phyloP scores from a whole-genome alignment of 2,329 filamentous ascomycete species.

The Botrytis pseudocinerea region DNA sequence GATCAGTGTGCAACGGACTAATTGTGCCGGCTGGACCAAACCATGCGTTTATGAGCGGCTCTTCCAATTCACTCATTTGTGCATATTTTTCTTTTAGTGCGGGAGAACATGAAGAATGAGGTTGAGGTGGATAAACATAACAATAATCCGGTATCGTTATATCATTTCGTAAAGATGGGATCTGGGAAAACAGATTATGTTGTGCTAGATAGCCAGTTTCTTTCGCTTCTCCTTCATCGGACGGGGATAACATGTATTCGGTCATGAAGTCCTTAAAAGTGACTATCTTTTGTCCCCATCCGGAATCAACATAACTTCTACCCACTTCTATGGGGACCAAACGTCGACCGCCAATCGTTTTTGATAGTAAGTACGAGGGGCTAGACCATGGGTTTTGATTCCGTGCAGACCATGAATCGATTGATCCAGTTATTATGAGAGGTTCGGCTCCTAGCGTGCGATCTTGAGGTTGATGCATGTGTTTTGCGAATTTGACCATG shows the following conservation, averaged over 20 bases:
- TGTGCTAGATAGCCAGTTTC: slow-evolving; percentile 84
- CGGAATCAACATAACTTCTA: slow-evolving; percentile 80
- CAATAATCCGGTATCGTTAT: slow-evolving; percentile 82
- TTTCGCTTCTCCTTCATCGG: neutral
- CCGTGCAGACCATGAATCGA: slow-evolving; percentile 77
- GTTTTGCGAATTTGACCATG: slow-evolving; percentile 60
- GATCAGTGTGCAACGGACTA: slow-evolving; percentile 90
- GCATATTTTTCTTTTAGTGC: slow-evolving; percentile 42
- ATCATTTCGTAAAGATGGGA: slow-evolving; percentile 74
- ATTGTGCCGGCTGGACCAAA: slow-evolving; percentile 86
- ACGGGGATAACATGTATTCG: slow-evolving; percentile 31
- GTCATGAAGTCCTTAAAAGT: slow-evolving; percentile 70
- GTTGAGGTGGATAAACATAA: slow-evolving; percentile 65
- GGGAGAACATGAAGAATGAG: slow-evolving; percentile 51
- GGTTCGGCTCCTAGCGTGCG: slow-evolving; percentile 53
- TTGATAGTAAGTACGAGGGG: slow-evolving; percentile 70
- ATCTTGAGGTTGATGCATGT: slow-evolving; percentile 52
- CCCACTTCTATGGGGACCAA: slow-evolving; percentile 87
- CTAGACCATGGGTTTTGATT: slow-evolving; percentile 66
- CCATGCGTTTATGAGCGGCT: slow-evolving; percentile 85
- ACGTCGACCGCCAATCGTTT: slow-evolving; percentile 73
- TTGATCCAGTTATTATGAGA: slow-evolving; percentile 66
- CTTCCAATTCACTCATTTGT: slow-evolving; percentile 47
- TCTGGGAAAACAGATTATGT: slow-evolving; percentile 81
- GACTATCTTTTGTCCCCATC: slow-evolving; percentile 81